These are phyloP conservation scores for Leishmania turanica DNA, from an alignment of 208 protist species.

Conservation along the genomic window DNA sequence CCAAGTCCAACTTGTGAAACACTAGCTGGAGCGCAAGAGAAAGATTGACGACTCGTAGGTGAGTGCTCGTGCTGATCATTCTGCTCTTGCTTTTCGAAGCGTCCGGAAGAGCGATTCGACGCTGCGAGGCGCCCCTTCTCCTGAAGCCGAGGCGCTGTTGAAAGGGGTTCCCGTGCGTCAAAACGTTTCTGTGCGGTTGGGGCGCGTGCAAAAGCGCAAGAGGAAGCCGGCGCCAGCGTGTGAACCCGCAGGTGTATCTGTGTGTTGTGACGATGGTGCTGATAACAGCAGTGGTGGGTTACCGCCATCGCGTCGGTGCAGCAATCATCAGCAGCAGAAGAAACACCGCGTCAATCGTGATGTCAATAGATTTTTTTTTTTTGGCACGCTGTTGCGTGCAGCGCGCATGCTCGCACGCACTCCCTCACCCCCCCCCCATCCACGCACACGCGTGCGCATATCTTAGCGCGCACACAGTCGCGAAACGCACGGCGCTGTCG, in stretches of 20 bases:
- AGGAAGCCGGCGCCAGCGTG: background rate
- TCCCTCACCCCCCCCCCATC: background rate
- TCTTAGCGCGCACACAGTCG: background rate
- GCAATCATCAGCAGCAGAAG: too few species aligned
- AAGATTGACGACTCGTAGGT: too few species aligned
- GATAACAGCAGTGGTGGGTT: too few species aligned
- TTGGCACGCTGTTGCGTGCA: background rate
- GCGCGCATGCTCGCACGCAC: background rate
- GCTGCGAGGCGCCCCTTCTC: background rate
- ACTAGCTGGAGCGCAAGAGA: background rate
- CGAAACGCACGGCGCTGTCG: background rate
- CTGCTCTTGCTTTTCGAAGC: background rate
- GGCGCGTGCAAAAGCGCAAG: background rate
- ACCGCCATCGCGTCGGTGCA: too few species aligned
- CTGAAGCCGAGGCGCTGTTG: background rate
- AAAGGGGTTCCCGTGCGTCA: background rate
- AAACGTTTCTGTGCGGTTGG: background rate
- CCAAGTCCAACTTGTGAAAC: constrained; percentile 22
- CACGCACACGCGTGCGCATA: background rate
- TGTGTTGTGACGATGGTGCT: background rate
- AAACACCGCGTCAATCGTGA: too few species aligned
- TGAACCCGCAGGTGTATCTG: background rate
- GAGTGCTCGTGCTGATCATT: background rate
- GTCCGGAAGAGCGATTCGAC: background rate
- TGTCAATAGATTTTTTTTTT: too few species aligned